phyloP scores from a whole-genome alignment of 1,284 basidiomycete genomes.

The Gomphus bonarii region DNA sequence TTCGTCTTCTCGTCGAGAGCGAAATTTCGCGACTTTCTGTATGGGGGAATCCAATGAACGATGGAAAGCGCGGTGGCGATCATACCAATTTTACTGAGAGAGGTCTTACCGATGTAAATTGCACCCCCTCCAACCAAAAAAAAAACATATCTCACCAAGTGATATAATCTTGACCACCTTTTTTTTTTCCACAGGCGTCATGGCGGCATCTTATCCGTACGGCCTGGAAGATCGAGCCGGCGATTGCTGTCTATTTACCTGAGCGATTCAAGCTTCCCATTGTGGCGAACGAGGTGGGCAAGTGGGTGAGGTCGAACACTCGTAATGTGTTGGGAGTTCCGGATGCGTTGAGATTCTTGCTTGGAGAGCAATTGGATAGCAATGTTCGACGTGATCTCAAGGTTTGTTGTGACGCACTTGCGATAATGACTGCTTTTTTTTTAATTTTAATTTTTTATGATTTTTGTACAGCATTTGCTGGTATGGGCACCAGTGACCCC shows the following conservation, averaged over 20 bases:
- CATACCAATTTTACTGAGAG: constrained; percentile 47
- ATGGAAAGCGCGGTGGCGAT: constrained; percentile 57
- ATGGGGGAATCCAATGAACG: constrained; percentile 85
- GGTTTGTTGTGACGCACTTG: constrained; percentile 30
- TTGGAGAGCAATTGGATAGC: constrained; percentile 62
- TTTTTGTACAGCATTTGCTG: constrained; percentile 54
- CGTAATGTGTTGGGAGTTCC: constrained; percentile 63
- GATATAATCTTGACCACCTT: no score
- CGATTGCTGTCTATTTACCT: constrained; percentile 74
- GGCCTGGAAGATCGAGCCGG: constrained; percentile 80
- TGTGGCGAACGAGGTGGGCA: constrained; percentile 61
- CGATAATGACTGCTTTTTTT: neutral
- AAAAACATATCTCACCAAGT: no score
- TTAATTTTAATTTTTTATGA: constrained; percentile 13
- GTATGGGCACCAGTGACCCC: constrained; percentile 89
- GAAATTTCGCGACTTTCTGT: constrained; percentile 82
- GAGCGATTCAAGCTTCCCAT: constrained; percentile 72
- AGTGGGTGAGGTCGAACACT: constrained; percentile 68
- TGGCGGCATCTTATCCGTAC: constrained; percentile 65
- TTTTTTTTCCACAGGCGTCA: constrained; percentile 33
- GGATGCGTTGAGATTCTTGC: constrained; percentile 71
- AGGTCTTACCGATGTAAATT: constrained; percentile 46
- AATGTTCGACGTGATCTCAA: constrained; percentile 59
- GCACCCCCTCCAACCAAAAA: neutral
- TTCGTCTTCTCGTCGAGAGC: constrained; percentile 81